phyloP scores from a whole-genome alignment of 2,329 filamentous ascomycete genomes.

The Amauroascus niger region DNA sequence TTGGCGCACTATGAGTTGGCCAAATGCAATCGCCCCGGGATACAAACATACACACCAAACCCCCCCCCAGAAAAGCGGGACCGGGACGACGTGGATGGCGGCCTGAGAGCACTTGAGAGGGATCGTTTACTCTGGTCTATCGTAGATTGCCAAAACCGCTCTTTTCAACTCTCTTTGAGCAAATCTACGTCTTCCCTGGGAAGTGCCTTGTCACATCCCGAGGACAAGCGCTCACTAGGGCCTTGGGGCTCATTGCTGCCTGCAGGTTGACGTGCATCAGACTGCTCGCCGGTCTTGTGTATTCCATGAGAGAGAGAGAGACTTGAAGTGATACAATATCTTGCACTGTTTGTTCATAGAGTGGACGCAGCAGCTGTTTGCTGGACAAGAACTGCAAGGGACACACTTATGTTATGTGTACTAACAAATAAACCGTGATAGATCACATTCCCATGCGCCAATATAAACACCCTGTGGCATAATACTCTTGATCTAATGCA shows the following conservation, averaged over 20 bases:
- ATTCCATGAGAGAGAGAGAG: too few relatives aligned
- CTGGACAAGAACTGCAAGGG: too few relatives aligned
- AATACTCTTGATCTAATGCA: neutral
- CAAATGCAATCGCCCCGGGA: neutral
- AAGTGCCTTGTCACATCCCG: neutral
- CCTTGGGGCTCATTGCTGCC: neutral
- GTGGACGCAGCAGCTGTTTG: too few relatives aligned
- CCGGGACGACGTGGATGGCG: neutral
- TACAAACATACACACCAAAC: neutral
- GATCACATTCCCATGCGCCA: neutral
- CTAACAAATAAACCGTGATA: too few relatives aligned
- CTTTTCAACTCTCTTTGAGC: neutral
- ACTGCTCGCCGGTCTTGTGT: too few relatives aligned
- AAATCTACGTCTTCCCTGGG: neutral
- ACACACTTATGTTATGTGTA: too few relatives aligned
- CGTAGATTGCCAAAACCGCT: neutral
- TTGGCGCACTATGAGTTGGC: neutral
- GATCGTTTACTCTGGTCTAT: neutral
- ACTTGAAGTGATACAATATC: too few relatives aligned
- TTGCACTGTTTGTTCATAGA: too few relatives aligned
- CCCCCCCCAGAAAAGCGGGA: neutral
- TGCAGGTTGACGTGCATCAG: too few relatives aligned
- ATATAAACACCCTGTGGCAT: neutral
- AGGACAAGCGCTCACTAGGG: neutral
- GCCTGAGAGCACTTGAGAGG: neutral